These are phyloP conservation scores for Pseudogymnoascus sp. DNA, from an alignment of 2,329 filamentous ascomycete genomes.

Conservation along the genomic window DNA sequence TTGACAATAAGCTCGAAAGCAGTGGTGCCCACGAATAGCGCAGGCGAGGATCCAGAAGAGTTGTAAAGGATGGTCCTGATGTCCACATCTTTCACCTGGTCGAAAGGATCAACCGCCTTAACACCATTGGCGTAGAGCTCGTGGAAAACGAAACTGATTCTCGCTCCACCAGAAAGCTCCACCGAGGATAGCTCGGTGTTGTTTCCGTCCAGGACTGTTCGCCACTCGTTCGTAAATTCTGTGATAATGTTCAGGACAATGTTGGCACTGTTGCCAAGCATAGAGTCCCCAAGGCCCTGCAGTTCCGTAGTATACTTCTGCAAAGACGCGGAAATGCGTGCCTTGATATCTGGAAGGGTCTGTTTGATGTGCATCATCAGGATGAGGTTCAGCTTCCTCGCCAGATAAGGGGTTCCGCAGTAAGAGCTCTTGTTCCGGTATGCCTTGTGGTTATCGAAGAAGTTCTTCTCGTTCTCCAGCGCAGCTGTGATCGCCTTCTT, in stretches of 20 bases:
- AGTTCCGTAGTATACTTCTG: slow-evolving; percentile 86
- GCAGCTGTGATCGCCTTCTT: slow-evolving; percentile 89
- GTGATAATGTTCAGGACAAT: slow-evolving; percentile 98
- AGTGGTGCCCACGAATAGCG: slow-evolving; percentile 91
- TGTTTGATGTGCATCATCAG: slow-evolving; percentile 99
- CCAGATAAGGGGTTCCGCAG: slow-evolving; percentile 94
- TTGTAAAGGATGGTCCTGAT: slow-evolving; percentile 97
- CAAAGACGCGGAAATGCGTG: slow-evolving; percentile 84
- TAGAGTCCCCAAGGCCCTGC: slow-evolving; percentile 75
- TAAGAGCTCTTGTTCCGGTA: slow-evolving; percentile 98
- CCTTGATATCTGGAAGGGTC: slow-evolving; percentile 97
- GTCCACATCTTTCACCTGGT: slow-evolving; percentile 93
- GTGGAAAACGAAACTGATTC: slow-evolving; percentile 99
- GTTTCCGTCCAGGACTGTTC: slow-evolving; percentile 91
- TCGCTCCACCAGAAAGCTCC: slow-evolving; percentile 89
- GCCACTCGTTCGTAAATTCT: slow-evolving; percentile 96
- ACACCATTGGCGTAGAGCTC: slow-evolving; percentile 96
- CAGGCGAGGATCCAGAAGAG: slow-evolving; percentile 95
- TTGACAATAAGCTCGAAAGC: slow-evolving; percentile 99
- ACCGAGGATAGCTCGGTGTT: slow-evolving; percentile 92
- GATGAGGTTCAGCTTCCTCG: slow-evolving; percentile 94
- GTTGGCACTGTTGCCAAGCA: slow-evolving; percentile 92
- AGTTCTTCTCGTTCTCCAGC: slow-evolving; percentile 88
- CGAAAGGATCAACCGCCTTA: slow-evolving; percentile 96
- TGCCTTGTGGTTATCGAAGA: slow-evolving; percentile 97